A percentile compares a stretch with the other conserved stretches of the same genome.
Evolutionary conservation across 176 grass and related monocot species (phyloP).

Genomic region (Rhipidocladum racemiflorum): DNA sequence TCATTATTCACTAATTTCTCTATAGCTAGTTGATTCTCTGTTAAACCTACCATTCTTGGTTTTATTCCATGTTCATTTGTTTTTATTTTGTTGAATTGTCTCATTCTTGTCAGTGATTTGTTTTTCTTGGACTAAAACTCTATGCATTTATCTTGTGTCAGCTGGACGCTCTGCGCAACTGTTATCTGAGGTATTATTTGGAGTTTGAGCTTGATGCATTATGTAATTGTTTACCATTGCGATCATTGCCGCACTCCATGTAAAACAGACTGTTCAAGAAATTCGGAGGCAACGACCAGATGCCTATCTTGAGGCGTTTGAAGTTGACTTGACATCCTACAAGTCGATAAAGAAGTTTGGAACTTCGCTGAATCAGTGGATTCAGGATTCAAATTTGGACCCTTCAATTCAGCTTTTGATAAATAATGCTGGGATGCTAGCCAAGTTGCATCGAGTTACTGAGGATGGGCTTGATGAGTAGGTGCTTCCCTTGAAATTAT

Average conservation of each 20-base stretch:
- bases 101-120: background rate
- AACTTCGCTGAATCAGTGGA: conserved; percentile 54
- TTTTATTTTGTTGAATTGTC: background rate
- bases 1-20: background rate
- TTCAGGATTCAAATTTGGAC: conserved; percentile 46
- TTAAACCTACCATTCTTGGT: background rate
- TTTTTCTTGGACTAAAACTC: conserved; percentile 3
- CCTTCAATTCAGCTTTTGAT: conserved; percentile 79
- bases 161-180: conserved; percentile 51
- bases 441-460: conserved; percentile 56
- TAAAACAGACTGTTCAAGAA: conserved; percentile 52
- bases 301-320: conserved; percentile 55
- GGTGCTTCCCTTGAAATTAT: conserved; percentile 27
- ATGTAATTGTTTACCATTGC: background rate
- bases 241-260: background rate
- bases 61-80: background rate
- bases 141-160: conserved; percentile 32
- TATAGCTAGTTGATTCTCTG: background rate
- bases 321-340: conserved; percentile 70
- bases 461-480: conserved; percentile 78
- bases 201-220: conserved; percentile 18
- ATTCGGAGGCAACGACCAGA: conserved; percentile 51
- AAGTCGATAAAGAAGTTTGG: conserved; percentile 75
- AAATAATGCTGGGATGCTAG: conserved; percentile 96
- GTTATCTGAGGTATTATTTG: conserved; percentile 57